Evolutionary conservation across 2,329 filamentous ascomycete species (phyloP), one percentile per base, ranked within the genome.

Genomic region (Alternaria sp.): DNA sequence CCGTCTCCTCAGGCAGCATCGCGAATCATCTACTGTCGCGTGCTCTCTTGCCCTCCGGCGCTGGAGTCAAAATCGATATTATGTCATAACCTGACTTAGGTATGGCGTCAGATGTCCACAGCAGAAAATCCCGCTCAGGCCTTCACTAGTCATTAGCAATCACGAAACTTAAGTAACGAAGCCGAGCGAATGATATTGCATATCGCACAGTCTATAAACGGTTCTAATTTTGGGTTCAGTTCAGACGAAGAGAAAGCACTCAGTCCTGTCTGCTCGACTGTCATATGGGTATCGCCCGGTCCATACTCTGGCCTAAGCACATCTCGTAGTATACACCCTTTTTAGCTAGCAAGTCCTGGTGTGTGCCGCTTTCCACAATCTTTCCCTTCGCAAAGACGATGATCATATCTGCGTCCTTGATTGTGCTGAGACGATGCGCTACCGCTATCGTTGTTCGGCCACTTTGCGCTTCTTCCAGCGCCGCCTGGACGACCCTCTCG

Each of bases 401-500:
- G 71, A 98, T 98, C 52, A 93, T 81, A 76, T 98, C 94, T 1
- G 94, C 94, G 75, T 95, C 94, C 75, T 97, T 93, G 65, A 98
- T 97, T 0, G 94, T 97, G 73, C 89, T 93, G 14, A 98, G 82
- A 30, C 94, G 85, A 79, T 99, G 95, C 7, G 95, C 95, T 0
- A 99, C 94, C 1, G 94, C 94, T 64, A 98, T 94, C 0, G 94
- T 98, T 87, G 93, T 96, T 43, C 93, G 86, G 6, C 92, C 92
- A 79, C 90, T 90, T 42, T 92, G 91, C 2, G 93, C 93, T 69
- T 89, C 89, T 76, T 97, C 91, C 3, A 95, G 83, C 0, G 92
- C 92, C 0, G 87, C 89, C 77, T 94, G 91, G 28, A 94, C 91
- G 0, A 94, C 88, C 72, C 92, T 89, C 77, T 94, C 91, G 5